Evolutionary conservation across 2,329 filamentous ascomycete genomes (phyloP).

Genomic region (Colletotrichum godetiae): DNA sequence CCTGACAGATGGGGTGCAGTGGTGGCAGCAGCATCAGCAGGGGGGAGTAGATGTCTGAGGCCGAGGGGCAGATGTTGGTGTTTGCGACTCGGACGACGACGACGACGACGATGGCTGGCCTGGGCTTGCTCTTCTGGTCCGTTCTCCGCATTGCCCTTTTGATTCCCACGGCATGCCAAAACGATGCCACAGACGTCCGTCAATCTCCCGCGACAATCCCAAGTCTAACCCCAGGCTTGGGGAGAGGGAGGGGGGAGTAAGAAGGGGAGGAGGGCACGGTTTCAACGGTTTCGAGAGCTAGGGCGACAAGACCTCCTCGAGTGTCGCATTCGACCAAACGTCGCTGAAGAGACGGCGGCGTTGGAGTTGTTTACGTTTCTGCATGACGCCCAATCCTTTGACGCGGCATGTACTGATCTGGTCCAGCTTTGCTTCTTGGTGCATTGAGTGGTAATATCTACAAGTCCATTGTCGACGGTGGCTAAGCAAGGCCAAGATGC

Average conservation of each 20-base stretch:
- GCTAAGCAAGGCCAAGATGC: slow-evolving; percentile 3
- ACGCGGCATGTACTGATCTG: background rate
- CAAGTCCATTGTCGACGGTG: background rate
- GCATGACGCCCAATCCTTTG: slow-evolving; percentile 6
- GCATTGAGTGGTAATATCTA: slow-evolving; percentile 11
- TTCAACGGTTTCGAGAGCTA: slow-evolving; percentile 31
- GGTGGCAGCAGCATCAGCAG: background rate
- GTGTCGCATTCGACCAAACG: slow-evolving; percentile 9
- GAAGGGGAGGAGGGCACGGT: slow-evolving; percentile 9
- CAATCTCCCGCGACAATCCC: slow-evolving; percentile 29
- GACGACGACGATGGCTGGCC: background rate
- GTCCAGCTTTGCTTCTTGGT: background rate
- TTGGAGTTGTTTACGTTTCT: background rate
- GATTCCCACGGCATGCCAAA: slow-evolving; percentile 22
- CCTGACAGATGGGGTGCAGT: background rate
- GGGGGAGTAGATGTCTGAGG: background rate
- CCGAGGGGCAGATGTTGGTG: background rate
- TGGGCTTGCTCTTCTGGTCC: background rate
- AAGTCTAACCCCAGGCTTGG: background rate
- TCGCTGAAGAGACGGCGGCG: background rate
- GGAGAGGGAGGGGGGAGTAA: background rate
- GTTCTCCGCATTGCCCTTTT: slow-evolving; percentile 18
- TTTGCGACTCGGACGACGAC: background rate
- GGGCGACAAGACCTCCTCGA: slow-evolving; percentile 15
- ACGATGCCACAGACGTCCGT: slow-evolving; percentile 24